Evolutionary conservation across 164 flowering plant species (phyloP), one percentile per base, ranked within the genome.

Genomic region (Litsea cubeba): DNA sequence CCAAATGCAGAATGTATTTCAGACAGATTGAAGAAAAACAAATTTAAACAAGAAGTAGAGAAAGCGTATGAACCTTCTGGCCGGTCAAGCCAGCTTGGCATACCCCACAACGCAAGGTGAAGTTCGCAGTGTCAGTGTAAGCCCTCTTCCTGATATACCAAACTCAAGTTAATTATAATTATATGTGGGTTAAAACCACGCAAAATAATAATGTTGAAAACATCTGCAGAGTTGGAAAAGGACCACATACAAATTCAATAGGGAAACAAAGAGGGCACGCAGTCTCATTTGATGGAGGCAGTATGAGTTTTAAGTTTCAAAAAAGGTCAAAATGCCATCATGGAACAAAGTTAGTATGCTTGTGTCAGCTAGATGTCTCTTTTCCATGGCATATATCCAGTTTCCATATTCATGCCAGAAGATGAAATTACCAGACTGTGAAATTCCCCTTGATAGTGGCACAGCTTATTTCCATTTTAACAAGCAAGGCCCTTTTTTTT

Each of bases 51-150:
- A 25, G 17, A 14, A 22, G 25, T 24, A n/a, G 5, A 11, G 28
- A 22, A 14, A 57, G 14, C 32, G n/a, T 10, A 28, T 24, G 25
- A 70, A 95, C 99, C 98, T 90, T 90, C 80, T 95, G 96, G 57
- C 99, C 99, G 2, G 87, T 74, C 30, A 91, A 87, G 71, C 99
- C 99, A 46, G 86, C 88, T 83, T 93, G 99, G 87, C 99, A 95
- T 18, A 92, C 96, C 12, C 94, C 98, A 73, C 99, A 95, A 8
- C 99, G 94, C 85, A 95, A 72, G 25, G 96, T 93, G 87, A 95
- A 95, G 84, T 88, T 93, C 67, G 90, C 83, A 23, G 99, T 93
- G 81, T 93, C 96, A 0, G 99, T 93, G 68, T 70, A 95, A 25
- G 82, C 88, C 83, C 94, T 82, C 81, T 86, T 90, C 87, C 99